Conservation (phyloP, 345 rosid genomes). For the Pistacia vera region DNA sequence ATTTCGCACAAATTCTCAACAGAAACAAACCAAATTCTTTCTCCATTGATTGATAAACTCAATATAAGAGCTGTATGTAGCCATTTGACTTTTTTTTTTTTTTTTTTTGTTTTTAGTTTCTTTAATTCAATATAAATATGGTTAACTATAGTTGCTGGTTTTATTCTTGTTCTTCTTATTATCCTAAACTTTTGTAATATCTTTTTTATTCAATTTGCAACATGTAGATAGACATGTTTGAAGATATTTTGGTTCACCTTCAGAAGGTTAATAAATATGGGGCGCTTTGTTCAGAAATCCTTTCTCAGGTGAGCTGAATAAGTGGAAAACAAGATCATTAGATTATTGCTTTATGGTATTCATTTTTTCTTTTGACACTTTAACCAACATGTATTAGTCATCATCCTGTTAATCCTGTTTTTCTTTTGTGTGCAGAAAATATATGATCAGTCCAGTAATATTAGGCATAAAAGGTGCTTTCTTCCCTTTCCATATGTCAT, state of each 20-base stretch:
- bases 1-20: constrained; percentile 51
- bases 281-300: constrained; percentile 60
- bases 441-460: constrained; percentile 35
- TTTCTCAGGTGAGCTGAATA: constrained; percentile 58
- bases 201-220: constrained; percentile 21
- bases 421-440: constrained; percentile 39
- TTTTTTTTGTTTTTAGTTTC: background rate
- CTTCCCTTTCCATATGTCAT: constrained; percentile 11
- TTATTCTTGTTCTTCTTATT: background rate
- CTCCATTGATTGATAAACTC: constrained; percentile 51
- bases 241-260: constrained; percentile 53
- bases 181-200: constrained; percentile 10
- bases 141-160: background rate
- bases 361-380: constrained; percentile 15
- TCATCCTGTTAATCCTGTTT: constrained; percentile 27
- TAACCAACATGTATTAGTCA: background rate
- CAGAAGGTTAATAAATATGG: constrained; percentile 57
- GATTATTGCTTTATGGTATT: constrained; percentile 10
- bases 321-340: constrained; percentile 6
- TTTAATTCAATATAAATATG: background rate
- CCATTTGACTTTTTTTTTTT: constrained; percentile 9
- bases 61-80: constrained; percentile 51
- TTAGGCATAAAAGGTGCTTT: constrained; percentile 55
- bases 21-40: constrained; percentile 51
- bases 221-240: constrained; percentile 61